These are phyloP conservation scores for Royoungia palumana DNA, from an alignment of 768 basidiomycete genomes.

Conservation along the genomic window DNA sequence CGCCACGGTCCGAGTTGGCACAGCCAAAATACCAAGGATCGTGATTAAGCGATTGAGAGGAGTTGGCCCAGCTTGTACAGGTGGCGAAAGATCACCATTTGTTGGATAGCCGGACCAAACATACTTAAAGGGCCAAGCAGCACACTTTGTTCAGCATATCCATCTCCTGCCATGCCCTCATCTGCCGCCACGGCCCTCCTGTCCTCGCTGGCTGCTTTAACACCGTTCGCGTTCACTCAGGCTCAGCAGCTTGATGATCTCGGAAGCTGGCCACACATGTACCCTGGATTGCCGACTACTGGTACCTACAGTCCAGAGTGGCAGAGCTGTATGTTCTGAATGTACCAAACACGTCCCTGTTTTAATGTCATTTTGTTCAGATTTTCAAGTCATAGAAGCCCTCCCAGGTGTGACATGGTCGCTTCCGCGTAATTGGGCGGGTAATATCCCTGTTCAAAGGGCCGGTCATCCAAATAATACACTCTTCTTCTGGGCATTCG, in stretches of 20 bases:
- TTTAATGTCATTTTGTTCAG: slow-evolving; percentile 37
- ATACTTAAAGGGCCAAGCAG: too few relatives aligned
- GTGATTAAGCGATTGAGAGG: too few relatives aligned
- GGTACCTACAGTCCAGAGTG: slow-evolving; percentile 52
- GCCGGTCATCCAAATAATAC: slow-evolving; percentile 59
- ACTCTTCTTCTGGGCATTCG: slow-evolving; percentile 62
- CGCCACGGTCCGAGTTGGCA: too few relatives aligned
- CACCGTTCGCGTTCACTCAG: not conserved
- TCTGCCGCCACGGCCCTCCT: not conserved
- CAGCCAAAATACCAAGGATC: too few relatives aligned
- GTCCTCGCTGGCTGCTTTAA: not conserved
- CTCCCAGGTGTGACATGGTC: slow-evolving; percentile 58
- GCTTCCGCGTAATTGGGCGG: slow-evolving; percentile 50
- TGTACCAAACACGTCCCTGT: too few relatives aligned
- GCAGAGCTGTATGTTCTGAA: slow-evolving; percentile 60
- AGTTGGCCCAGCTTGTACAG: too few relatives aligned
- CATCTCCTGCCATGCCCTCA: not conserved
- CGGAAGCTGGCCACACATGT: slow-evolving; percentile 36
- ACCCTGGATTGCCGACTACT: slow-evolving; percentile 39
- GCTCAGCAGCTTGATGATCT: too few relatives aligned
- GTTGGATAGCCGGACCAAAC: too few relatives aligned
- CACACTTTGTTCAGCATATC: too few relatives aligned
- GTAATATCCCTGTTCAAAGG: slow-evolving; percentile 60
- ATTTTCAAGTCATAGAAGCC: slow-evolving; percentile 52
- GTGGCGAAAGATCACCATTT: too few relatives aligned